Percentiles rank a stretch among this genome's conserved stretches.
Conservation (phyloP, 164 flowering plant genomes). For the Chloranthus sessilifolius region DNA sequence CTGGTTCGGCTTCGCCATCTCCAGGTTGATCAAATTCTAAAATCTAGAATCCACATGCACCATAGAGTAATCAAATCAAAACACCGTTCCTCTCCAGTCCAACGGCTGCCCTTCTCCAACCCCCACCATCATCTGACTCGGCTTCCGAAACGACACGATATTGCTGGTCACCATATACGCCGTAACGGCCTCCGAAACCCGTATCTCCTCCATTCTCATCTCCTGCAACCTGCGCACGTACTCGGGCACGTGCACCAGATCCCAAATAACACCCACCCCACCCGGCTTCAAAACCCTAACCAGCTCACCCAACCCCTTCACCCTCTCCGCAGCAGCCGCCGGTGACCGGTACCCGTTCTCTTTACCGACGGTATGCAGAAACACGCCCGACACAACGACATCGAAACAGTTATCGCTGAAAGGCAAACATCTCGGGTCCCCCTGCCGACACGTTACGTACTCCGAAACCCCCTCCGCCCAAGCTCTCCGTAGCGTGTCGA, state of each 20-base stretch:
- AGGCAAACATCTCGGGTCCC: constrained; percentile 76
- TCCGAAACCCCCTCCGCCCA: constrained; percentile 79
- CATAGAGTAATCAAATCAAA: neutral
- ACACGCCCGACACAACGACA: constrained; percentile 81
- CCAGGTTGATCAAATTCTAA: neutral
- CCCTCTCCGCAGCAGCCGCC: constrained; percentile 85
- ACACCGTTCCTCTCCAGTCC: constrained; percentile 8
- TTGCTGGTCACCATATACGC: constrained; percentile 93
- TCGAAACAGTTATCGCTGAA: constrained; percentile 79
- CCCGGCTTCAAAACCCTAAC: constrained; percentile 86
- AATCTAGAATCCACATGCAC: no score
- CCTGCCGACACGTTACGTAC: constrained; percentile 85
- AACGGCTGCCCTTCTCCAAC: neutral
- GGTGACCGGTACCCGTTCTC: constrained; percentile 71
- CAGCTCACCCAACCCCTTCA: constrained; percentile 68
- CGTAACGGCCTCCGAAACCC: constrained; percentile 80
- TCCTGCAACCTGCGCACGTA: constrained; percentile 72
- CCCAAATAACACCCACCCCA: constrained; percentile 94
- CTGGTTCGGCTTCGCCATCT: constrained; percentile 56
- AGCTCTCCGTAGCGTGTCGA: constrained; percentile 64
- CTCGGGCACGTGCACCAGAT: constrained; percentile 81
- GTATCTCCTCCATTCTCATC: constrained; percentile 77
- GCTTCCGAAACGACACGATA: constrained; percentile 87
- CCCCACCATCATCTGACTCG: constrained; percentile 15
- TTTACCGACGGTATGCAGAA: constrained; percentile 77